Base-by-base conservation (phyloP, 2,329 filamentous ascomycete species). In the Aureobasidium uvarum region DNA sequence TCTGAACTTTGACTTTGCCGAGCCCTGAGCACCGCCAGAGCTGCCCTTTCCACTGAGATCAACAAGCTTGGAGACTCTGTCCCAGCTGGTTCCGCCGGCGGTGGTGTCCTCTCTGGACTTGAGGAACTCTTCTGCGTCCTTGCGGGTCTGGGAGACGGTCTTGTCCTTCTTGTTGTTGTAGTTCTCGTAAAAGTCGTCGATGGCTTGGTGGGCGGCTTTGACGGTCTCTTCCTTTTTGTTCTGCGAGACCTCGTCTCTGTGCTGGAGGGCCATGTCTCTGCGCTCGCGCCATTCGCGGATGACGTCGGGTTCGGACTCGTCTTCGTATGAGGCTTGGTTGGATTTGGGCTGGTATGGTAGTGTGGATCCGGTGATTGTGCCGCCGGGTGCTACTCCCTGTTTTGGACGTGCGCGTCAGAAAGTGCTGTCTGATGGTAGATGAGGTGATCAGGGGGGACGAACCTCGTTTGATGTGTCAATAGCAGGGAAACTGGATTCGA, bases 91-190 rank as follows among this genome's bases (percentile, higher is more conserved):
- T 68, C 95, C 95, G 59, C 95, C 95, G 13, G 91, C 91, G 28
- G 92, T 91, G 45, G 93, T 97, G 77, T 98, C 93, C 77, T 99
- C 94, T 67, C 93, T 87, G 77, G 83, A 92, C 64, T 86, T 88
- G 54, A 98, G 81, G 78, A 98, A 99, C 75, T 96, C 88, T 74
- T 98, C 94, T 7, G 94, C 95, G 72, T 99, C 95, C 77, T 90
- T 89, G 73, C 89, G 87, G 65, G 94, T 95, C 81, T 96, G 91
- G 25, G 89, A 84, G 71, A 97, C 89, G 67, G 86, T 86, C 85
- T 98, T 98, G 77, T 99, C 95, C 77, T 95, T 94, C 82, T 97
- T 96, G 78, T 89, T 88, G 82, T 98, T 98, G 83, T 99, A 99
- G 80, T 96, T 97, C 75, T 97, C 93, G 83, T 99, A 99, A 81